phyloP scores from a whole-genome alignment of 192 early-diverging fungal species.

The Phycomyces blakesleeanus region DNA sequence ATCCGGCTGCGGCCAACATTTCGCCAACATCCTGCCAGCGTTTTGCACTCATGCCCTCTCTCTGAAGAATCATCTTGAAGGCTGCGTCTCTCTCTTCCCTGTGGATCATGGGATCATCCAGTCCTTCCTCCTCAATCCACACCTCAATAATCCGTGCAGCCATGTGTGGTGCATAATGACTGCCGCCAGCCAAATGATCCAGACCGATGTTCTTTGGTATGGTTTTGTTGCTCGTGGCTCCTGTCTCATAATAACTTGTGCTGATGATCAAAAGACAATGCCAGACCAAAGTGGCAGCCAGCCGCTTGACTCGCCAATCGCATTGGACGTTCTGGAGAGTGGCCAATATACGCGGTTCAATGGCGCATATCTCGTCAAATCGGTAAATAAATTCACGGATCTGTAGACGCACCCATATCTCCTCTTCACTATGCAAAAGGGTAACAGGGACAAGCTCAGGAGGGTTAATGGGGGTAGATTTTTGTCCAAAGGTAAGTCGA shows the following conservation, averaged over 20 bases:
- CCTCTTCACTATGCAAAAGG: conserved; percentile 16
- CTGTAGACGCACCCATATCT: conserved; percentile 27
- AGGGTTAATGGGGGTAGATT: not conserved
- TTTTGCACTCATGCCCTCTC: conserved; percentile 6
- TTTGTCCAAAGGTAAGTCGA: not conserved
- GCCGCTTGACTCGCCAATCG: conserved; percentile 21
- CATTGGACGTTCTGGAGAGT: conserved; percentile 29
- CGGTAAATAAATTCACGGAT: conserved; percentile 24
- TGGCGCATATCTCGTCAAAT: conserved; percentile 12
- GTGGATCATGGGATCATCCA: not conserved
- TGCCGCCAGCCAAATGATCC: not conserved
- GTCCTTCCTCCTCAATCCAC: conserved; percentile 9
- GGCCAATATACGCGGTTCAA: conserved; percentile 3
- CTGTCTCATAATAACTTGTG: not conserved
- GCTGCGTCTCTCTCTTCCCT: conserved; percentile 4
- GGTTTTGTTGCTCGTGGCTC: not conserved
- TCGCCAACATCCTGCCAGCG: conserved; percentile 15
- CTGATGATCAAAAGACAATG: not conserved
- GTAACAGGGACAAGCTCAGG: conserved; percentile 6
- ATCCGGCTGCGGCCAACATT: not conserved
- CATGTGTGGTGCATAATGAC: not conserved
- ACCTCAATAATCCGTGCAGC: not conserved
- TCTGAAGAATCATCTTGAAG: not conserved
- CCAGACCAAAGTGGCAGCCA: conserved; percentile 14
- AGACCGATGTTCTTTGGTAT: not conserved